These are phyloP conservation scores for Fonsecaea monophora DNA, from an alignment of 2,329 filamentous ascomycete species.

Conservation along the genomic window DNA sequence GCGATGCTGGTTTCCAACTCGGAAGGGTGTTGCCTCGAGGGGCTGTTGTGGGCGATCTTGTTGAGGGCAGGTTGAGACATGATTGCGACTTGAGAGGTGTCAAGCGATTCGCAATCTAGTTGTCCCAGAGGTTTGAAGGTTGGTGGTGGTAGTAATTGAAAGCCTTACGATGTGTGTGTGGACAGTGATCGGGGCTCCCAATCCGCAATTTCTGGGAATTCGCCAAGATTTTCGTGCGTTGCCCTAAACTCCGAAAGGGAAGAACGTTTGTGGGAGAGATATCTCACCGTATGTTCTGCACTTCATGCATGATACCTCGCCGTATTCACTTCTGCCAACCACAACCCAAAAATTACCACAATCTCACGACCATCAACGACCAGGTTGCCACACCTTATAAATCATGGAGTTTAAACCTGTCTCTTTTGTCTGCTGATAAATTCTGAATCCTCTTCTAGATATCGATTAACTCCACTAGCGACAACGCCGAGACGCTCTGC, in stretches of 20 bases:
- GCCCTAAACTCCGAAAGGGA: conserved; percentile 24
- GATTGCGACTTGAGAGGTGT: conserved; percentile 50
- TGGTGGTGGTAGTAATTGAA: conserved; percentile 15
- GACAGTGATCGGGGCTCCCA: conserved; percentile 4
- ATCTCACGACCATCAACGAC: not conserved
- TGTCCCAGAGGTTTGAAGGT: conserved; percentile 32
- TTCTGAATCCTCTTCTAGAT: not conserved
- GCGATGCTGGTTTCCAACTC: conserved; percentile 98
- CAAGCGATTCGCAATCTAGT: conserved; percentile 26
- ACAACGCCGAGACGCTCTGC: not conserved
- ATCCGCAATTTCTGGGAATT: conserved; percentile 14
- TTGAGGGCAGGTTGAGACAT: conserved; percentile 75
- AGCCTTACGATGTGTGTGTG: conserved; percentile 7
- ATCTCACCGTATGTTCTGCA: conserved; percentile 4
- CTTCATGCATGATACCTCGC: not conserved
- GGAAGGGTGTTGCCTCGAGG: conserved; percentile 91
- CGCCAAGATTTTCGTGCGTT: conserved; percentile 34
- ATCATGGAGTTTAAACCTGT: conserved; percentile 1
- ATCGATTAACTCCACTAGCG: not conserved
- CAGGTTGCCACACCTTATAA: not conserved
- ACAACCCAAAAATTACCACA: not conserved
- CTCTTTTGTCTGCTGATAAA: not conserved
- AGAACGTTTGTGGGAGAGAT: not conserved
- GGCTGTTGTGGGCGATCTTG: conserved; percentile 98
- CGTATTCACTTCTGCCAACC: not conserved